These are phyloP conservation scores for Cladosporium halotolerans DNA, from an alignment of 2,329 filamentous ascomycete species.

Conservation along the genomic window DNA sequence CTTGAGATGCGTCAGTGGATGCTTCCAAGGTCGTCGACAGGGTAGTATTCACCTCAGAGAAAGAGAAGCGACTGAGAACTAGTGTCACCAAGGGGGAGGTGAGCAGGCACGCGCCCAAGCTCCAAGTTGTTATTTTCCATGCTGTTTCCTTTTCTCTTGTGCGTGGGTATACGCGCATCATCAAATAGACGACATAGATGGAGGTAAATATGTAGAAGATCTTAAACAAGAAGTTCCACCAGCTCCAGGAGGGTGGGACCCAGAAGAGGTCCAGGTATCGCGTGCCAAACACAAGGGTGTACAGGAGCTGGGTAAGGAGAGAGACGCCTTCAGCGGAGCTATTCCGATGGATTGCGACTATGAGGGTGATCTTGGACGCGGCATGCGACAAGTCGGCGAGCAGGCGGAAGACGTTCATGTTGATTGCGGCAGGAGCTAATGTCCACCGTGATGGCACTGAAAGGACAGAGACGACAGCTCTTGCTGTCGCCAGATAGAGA, in stretches of 20 bases:
- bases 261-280: conserved; percentile 71
- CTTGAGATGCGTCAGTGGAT: conserved; percentile 38
- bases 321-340: conserved; percentile 84
- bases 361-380: conserved; percentile 80
- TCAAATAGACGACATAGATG: conserved; percentile 78
- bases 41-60: conserved; percentile 20
- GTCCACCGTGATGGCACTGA: neutral
- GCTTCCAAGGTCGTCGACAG: neutral
- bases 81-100: conserved; percentile 67
- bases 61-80: conserved; percentile 50
- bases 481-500: no score
- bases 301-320: conserved; percentile 83
- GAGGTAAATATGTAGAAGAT: conserved; percentile 80
- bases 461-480: no score
- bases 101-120: conserved; percentile 58
- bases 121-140: conserved; percentile 80
- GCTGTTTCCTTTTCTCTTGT: conserved; percentile 86
- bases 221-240: conserved; percentile 74
- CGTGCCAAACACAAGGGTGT: conserved; percentile 76
- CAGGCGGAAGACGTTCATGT: conserved; percentile 55
- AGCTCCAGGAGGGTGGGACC: conserved; percentile 29
- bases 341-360: conserved; percentile 85
- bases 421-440: neutral
- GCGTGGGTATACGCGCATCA: conserved; percentile 79
- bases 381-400: conserved; percentile 79